phyloP scores from a whole-genome alignment of 345 rosid species.

The Rhizophora mangle region DNA sequence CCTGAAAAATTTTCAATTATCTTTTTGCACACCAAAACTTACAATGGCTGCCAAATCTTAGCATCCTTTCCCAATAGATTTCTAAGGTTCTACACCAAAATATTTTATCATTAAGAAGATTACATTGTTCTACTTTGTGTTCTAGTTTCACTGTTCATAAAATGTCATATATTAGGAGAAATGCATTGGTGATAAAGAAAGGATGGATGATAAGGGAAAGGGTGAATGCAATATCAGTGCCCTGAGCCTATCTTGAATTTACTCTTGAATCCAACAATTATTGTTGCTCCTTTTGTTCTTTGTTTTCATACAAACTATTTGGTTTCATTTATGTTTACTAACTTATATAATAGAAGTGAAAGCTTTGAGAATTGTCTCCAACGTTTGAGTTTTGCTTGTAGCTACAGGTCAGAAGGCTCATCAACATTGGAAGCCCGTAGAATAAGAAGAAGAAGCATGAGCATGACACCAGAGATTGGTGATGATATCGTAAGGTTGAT shows the following conservation, averaged over 20 bases:
- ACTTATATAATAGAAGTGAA: too few species aligned
- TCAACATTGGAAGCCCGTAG: slow-evolving; percentile 74
- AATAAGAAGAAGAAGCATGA: slow-evolving; percentile 92
- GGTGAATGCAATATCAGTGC: neutral
- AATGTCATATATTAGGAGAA: neutral
- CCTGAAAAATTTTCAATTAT: too few species aligned
- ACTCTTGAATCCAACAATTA: neutral
- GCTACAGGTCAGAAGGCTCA: slow-evolving; percentile 79
- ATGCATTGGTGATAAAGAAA: neutral
- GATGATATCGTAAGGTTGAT: slow-evolving; percentile 97
- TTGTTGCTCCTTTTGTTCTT: neutral
- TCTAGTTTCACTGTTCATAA: neutral
- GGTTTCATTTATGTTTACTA: too few species aligned
- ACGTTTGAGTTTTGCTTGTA: slow-evolving; percentile 6
- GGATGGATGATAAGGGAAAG: neutral
- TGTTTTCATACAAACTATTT: neutral
- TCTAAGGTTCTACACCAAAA: too few species aligned
- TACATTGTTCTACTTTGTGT: neutral
- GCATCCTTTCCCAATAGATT: too few species aligned
- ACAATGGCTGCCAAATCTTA: too few species aligned
- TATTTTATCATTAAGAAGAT: too few species aligned
- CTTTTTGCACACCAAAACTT: too few species aligned
- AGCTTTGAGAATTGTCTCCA: too few species aligned
- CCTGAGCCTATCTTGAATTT: neutral
- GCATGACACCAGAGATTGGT: slow-evolving; percentile 97